Conservation (phyloP, 140 eudicot genomes). For the Senecio squalidus region DNA sequence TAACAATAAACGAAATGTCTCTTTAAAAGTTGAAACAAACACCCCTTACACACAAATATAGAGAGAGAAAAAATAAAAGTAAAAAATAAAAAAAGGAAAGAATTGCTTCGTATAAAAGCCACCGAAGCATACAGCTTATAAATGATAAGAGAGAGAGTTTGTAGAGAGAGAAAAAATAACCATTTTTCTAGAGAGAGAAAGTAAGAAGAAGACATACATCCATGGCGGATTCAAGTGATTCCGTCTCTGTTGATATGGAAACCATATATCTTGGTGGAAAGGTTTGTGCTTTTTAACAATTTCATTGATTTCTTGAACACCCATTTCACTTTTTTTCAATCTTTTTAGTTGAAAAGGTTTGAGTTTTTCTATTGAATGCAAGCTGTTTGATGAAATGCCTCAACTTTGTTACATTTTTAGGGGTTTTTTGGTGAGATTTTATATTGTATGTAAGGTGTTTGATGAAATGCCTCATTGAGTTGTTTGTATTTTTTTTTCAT, state of each 20-base stretch:
- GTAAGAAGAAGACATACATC: constrained; percentile 28
- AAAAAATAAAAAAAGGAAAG: constrained; percentile 23
- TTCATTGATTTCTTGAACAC: constrained; percentile 4
- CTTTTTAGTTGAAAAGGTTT: too few relatives aligned
- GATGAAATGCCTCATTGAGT: constrained; percentile 19
- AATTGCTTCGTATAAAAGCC: constrained; percentile 56
- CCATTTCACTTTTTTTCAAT: background rate
- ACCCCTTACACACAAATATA: too few relatives aligned
- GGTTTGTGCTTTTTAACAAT: constrained; percentile 9
- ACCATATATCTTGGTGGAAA: constrained; percentile 65
- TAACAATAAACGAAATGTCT: too few relatives aligned
- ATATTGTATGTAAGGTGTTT: too few relatives aligned
- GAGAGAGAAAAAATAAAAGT: background rate
- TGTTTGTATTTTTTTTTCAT: background rate
- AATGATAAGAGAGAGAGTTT: constrained; percentile 26
- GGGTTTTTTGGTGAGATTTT: too few relatives aligned
- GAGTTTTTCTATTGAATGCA: background rate
- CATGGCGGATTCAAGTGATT: constrained; percentile 67
- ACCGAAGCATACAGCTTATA: constrained; percentile 38
- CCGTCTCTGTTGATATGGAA: constrained; percentile 72
- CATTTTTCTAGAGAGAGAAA: constrained; percentile 12
- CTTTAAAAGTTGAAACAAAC: too few relatives aligned
- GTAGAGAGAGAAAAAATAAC: constrained; percentile 41
- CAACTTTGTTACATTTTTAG: too few relatives aligned
- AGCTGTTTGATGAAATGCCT: constrained; percentile 22